Conservation (phyloP, 495 filamentous ascomycete genomes). For the Hypoxylon subgilvum region DNA sequence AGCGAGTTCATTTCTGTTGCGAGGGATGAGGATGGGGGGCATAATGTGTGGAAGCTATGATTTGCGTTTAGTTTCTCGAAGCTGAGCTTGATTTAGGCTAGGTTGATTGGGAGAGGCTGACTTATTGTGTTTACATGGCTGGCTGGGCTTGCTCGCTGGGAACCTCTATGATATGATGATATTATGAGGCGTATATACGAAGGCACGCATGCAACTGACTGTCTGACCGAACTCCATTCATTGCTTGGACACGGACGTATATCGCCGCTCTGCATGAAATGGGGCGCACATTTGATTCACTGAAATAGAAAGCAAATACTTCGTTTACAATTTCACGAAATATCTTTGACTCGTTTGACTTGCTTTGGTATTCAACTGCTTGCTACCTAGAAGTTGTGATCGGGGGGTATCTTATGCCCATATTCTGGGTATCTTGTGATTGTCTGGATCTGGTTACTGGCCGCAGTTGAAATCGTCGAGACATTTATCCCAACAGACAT, state of each 20-base stretch:
- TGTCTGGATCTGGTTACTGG: too few species aligned
- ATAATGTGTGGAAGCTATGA: slow-evolving; percentile 49
- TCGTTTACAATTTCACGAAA: background rate
- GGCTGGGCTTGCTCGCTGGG: background rate
- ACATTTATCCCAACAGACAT: background rate
- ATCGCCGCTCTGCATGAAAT: background rate
- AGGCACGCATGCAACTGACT: background rate
- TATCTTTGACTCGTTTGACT: background rate
- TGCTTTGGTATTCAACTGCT: background rate
- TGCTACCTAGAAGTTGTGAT: background rate
- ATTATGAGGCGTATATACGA: slow-evolving; percentile 25
- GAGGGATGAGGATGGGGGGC: slow-evolving; percentile 43
- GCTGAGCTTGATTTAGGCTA: slow-evolving; percentile 1
- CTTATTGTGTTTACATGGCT: background rate
- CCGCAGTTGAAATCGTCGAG: background rate
- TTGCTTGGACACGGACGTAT: slow-evolving; percentile 7
- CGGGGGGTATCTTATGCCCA: slow-evolving; percentile 6
- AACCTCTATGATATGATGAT: slow-evolving; percentile 19
- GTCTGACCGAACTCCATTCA: background rate
- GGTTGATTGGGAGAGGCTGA: background rate
- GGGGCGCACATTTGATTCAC: background rate
- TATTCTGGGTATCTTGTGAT: background rate
- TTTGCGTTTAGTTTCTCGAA: too few species aligned
- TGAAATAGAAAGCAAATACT: slow-evolving; percentile 2
- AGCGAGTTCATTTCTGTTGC: slow-evolving; percentile 50